Evolutionary conservation across 805 yeast species (phyloP), one percentile per base, ranked within the genome.

Genomic region (Nakazawaea holstii): DNA sequence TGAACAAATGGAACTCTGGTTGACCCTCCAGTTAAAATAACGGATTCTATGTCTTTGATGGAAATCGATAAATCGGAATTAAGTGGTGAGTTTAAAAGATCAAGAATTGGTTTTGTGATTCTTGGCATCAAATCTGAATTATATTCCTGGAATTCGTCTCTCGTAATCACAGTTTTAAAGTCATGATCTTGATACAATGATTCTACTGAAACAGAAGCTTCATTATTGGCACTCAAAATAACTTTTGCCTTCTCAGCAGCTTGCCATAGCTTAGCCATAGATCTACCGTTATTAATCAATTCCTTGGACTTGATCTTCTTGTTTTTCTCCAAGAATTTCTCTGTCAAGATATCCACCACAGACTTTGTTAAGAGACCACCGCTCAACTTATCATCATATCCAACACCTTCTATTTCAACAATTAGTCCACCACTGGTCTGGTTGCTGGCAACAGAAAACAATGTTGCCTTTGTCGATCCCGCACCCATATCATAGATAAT

Each of bases 401-500:
- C 90, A 51, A 82, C 78, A 29, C 89, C 90, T 59, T 82, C 85
- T 27, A 88, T 75, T 35, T 80, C 84, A 35, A 90, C 68, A 8
- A 60, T 59, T 10, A 73, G 54, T 8, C 73, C 64, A 8, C 71
- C 68, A 31, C 70, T 69, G 26, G 69, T 69, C 41, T 60, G 62
- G 15, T 65, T 61, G 20, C 77, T 77, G 14, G 66, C 63, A 52
- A 83, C 72, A 0, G 91, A 80, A 43, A 90, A 78, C n/a, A 94
- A 67, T 0, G 98, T 86, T 1, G 96, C 95, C 47, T 83, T 79
- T 0, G 95, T 86, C 0, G 95, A 83, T 1, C 95, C 95, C 5
- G 96, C 92, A 41, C 99, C 99, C 77, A 87, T 78, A 62, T 94
- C 99, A 60, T 84, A 89, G 32, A 94, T 76, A 43, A 89, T 60